Evolutionary conservation across 2,329 filamentous ascomycete genomes (phyloP), one percentile per base, ranked within the genome.

Genomic region (Cryphonectria carpinicola): DNA sequence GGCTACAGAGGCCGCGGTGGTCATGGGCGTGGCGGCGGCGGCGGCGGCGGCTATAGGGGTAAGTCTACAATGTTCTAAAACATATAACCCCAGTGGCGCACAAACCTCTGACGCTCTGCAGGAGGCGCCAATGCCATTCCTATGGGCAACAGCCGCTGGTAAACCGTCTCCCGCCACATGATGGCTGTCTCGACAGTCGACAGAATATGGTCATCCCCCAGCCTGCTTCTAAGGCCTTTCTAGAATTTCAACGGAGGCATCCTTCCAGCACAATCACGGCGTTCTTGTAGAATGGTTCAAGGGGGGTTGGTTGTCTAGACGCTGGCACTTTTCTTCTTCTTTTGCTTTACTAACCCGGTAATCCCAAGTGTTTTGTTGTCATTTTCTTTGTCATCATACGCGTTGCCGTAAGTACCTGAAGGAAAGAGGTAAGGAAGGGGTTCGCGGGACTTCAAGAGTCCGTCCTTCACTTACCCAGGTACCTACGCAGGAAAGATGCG

Each of bases 1-100:
- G 90, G 93, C 77, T 91, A 91, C 80, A 89, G 92, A 75, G 88
- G 89, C 76, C 86, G 90, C 75, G 83, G 84, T 73, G 80, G 80
- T 68, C 78, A 78, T 73, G 78, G 79, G 67, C 81, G 80, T 75
- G 84, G 85, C 76, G 84, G 86, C 80, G 84, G 85, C 84, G 66
- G 65, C 28, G 64, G 64, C 28, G 68, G 68, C 14, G 71, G 72
- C 62, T 69, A 73, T 52, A 65, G 72, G 66, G 72, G 72, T 73
- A 62, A 82, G 72, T 65, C 52, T 37, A 60, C 39, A 19, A 61
- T 39, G 41, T 71, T 73, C 25, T 70, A 66, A 39, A 37, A n/a
- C 14, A 7, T 22, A 25, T 67, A 58, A 72, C 72, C 52, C 56
- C 68, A 60, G 46, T 70, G 56, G 41, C 68, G 62, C 28, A 69